phyloP scores from a whole-genome alignment of 345 rosid species.

The Eucalyptus tenuipes region DNA sequence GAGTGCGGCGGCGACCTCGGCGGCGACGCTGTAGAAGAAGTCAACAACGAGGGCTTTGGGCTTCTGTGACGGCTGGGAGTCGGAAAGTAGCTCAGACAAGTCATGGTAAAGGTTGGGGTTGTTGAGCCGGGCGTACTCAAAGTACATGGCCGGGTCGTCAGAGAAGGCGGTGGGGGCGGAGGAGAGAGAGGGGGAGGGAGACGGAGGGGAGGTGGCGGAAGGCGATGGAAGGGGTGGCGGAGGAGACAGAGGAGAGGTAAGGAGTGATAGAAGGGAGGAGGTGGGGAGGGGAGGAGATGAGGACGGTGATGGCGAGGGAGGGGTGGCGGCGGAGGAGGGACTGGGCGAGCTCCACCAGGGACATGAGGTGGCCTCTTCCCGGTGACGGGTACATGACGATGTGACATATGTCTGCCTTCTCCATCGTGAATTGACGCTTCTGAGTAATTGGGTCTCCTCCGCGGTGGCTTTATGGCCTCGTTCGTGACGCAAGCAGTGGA shows the following conservation, averaged over 20 bases:
- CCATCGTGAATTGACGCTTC: not conserved
- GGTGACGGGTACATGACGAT: slow-evolving; percentile 1
- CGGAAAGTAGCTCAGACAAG: not conserved
- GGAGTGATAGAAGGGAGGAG: not conserved
- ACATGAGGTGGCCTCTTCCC: not conserved
- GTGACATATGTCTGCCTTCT: not conserved
- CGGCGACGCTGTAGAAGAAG: slow-evolving; percentile 3
- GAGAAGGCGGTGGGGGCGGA: not conserved
- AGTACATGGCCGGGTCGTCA: not conserved
- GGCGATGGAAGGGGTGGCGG: slow-evolving; percentile 1
- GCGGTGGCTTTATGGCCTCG: not conserved
- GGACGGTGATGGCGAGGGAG: slow-evolving; percentile 1
- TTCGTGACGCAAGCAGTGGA: not conserved
- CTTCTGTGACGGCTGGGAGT: not conserved
- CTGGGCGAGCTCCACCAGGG: slow-evolving; percentile 7
- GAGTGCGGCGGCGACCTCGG: not conserved
- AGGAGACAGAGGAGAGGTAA: not conserved
- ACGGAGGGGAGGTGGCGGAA: slow-evolving; percentile 12
- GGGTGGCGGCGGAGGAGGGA: not conserved
- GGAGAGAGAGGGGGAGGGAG: not conserved
- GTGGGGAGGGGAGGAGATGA: not conserved
- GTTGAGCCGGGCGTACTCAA: not conserved
- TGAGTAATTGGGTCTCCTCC: not conserved
- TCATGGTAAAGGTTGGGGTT: slow-evolving; percentile 4
- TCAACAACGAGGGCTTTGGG: slow-evolving; percentile 8